Evolutionary conservation across 2,329 filamentous ascomycete species (phyloP).

Genomic region (Paecilomyces variotii): DNA sequence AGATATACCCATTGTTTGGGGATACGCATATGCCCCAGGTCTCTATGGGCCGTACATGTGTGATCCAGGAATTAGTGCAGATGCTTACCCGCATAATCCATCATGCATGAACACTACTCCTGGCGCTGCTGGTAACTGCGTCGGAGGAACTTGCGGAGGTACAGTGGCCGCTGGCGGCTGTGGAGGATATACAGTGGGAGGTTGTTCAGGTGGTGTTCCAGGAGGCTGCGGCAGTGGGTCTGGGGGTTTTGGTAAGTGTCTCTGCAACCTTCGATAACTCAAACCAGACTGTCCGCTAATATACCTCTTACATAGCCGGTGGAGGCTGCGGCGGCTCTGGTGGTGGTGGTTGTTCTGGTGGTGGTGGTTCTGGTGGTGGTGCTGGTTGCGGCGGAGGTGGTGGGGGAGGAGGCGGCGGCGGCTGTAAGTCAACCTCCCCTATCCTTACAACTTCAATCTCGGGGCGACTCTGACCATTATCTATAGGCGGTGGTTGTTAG

Average conservation of each 20-base stretch:
- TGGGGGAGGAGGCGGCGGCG: constrained; percentile 22
- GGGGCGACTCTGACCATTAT: not conserved
- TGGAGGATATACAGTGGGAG: constrained; percentile 13
- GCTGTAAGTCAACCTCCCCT: not conserved
- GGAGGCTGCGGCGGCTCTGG: constrained; percentile 24
- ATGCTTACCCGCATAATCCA: constrained; percentile 38
- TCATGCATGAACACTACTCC: constrained; percentile 34
- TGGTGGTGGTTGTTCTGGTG: constrained; percentile 14
- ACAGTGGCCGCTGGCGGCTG: constrained; percentile 39
- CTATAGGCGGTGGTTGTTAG: not conserved
- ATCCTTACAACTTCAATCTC: not conserved
- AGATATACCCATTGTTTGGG: constrained; percentile 31
- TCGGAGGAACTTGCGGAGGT: constrained; percentile 34
- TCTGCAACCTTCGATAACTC: constrained; percentile 12
- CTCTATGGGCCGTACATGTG: constrained; percentile 41
- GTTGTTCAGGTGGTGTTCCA: constrained; percentile 32
- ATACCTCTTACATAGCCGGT: constrained; percentile 27
- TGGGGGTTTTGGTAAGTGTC: constrained; percentile 33
- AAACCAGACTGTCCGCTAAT: too few relatives aligned
- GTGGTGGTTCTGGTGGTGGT: constrained; percentile 37
- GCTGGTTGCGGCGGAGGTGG: constrained; percentile 34
- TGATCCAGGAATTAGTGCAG: constrained; percentile 34
- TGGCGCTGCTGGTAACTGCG: constrained; percentile 41
- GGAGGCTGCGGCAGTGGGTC: constrained; percentile 32
- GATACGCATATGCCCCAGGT: constrained; percentile 38